Conservation (phyloP, 1,284 basidiomycete genomes). For the Ustilago cynodontis region DNA sequence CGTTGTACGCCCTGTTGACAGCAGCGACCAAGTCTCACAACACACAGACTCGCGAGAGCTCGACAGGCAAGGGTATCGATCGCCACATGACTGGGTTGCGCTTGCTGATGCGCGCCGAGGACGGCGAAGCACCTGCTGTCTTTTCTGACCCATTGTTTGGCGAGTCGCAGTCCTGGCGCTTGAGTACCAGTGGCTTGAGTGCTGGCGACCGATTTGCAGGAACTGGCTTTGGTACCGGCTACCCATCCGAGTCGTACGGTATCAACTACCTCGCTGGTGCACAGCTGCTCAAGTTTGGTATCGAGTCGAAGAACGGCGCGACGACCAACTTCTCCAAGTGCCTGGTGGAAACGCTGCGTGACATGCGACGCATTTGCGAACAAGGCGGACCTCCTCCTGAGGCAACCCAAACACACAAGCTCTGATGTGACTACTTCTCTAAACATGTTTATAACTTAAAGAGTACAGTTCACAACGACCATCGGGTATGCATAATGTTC, state of each 20-base stretch:
- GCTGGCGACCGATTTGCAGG: constrained; percentile 89
- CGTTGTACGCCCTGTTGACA: constrained; percentile 75
- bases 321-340: constrained; percentile 79
- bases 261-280: constrained; percentile 79
- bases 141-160: constrained; percentile 79
- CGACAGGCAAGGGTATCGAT: constrained; percentile 88
- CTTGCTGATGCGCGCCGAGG: constrained; percentile 70
- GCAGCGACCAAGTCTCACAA: constrained; percentile 82
- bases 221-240: constrained; percentile 78
- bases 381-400: constrained; percentile 53
- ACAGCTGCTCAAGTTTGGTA: constrained; percentile 88
- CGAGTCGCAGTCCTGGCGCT: constrained; percentile 85
- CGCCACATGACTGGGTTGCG: constrained; percentile 89
- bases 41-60: constrained; percentile 81
- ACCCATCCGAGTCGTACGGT: constrained; percentile 57
- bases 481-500: background rate
- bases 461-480: background rate
- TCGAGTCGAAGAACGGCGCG: constrained; percentile 89
- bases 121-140: constrained; percentile 58
- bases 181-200: constrained; percentile 91
- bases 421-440: constrained; percentile 16
- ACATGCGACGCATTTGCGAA: constrained; percentile 78
- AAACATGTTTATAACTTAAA: background rate
- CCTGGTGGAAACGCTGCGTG: constrained; percentile 78
- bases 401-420: constrained; percentile 49